These are phyloP conservation scores for Sugiyamaella smithiae DNA, from an alignment of 805 yeast species.

Conservation along the genomic window DNA sequence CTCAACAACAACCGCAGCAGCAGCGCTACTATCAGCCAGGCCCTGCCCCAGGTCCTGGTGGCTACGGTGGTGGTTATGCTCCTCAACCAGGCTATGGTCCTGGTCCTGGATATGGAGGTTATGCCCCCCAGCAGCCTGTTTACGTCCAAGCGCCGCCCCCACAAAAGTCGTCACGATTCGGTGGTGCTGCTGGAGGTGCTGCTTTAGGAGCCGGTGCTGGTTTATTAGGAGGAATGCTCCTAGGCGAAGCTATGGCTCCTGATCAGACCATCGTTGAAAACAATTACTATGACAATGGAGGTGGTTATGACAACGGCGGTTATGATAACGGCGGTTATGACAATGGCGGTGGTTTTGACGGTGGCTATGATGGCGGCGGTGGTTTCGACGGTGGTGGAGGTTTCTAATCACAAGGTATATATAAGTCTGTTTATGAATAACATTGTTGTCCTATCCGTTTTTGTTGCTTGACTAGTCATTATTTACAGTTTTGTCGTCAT, in stretches of 20 bases:
- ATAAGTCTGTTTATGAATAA: no score
- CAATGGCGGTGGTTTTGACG: constrained; percentile 26
- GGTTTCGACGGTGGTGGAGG: constrained; percentile 26
- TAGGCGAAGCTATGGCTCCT: constrained; percentile 44
- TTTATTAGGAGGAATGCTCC: constrained; percentile 56
- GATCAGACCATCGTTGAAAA: constrained; percentile 37
- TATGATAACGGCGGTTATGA: constrained; percentile 37
- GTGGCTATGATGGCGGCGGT: constrained; percentile 33
- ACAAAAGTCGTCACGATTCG: constrained; percentile 32
- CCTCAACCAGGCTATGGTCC: constrained; percentile 22
- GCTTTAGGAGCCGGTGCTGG: constrained; percentile 59
- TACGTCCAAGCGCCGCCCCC: constrained; percentile 32
- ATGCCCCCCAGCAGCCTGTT: constrained; percentile 19
- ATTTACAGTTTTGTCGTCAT: no score
- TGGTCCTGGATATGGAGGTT: constrained; percentile 24
- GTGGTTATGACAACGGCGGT: constrained; percentile 33
- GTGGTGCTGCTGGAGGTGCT: constrained; percentile 41
- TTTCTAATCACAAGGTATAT: no score
- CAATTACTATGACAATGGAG: constrained; percentile 36
- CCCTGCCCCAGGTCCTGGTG: neutral
- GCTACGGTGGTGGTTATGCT: constrained; percentile 17
- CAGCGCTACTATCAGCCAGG: constrained; percentile 14
- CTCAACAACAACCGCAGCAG: constrained; percentile 15
- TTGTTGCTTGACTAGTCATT: no score
- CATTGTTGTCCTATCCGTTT: no score